phyloP scores from a whole-genome alignment of 2,329 filamentous ascomycete genomes.

The Arthroderma sp. region DNA sequence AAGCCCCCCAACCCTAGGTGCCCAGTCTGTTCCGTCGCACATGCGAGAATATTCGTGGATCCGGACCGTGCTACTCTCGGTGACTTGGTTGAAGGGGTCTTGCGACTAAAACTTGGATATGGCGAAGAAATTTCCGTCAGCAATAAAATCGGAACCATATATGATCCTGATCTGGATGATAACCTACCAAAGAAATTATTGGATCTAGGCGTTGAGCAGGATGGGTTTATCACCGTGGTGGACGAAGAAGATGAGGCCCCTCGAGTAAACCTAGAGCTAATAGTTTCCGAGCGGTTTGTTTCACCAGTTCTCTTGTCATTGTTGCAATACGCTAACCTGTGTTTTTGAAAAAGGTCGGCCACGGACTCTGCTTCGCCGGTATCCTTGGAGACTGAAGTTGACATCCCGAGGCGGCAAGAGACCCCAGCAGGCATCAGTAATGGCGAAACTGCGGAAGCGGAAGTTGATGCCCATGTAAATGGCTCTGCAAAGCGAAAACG shows the following conservation, averaged over 20 bases:
- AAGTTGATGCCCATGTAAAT: constrained; percentile 15
- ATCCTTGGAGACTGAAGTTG: constrained; percentile 24
- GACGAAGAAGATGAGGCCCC: constrained; percentile 57
- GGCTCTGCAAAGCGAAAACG: constrained; percentile 31
- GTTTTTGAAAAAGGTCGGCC: neutral
- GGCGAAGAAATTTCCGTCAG: constrained; percentile 68
- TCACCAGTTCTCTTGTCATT: neutral
- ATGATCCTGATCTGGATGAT: constrained; percentile 78
- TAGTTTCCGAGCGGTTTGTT: constrained; percentile 24
- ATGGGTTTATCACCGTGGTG: constrained; percentile 69
- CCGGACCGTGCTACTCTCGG: constrained; percentile 58
- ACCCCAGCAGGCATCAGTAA: constrained; percentile 9
- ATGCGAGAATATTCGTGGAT: constrained; percentile 55
- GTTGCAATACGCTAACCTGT: too few relatives aligned
- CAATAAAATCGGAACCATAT: constrained; percentile 64
- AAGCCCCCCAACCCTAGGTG: constrained; percentile 65
- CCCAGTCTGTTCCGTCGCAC: constrained; percentile 65
- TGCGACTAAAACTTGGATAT: constrained; percentile 60
- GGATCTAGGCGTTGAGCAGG: constrained; percentile 61
- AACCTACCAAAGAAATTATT: constrained; percentile 67
- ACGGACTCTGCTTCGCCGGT: constrained; percentile 29
- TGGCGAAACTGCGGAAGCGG: constrained; percentile 12
- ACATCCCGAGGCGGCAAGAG: constrained; percentile 37
- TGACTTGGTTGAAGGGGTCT: constrained; percentile 63
- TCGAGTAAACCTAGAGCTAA: constrained; percentile 67